Base-by-base conservation (phyloP, 345 rosid species). In the Populus tremula region DNA sequence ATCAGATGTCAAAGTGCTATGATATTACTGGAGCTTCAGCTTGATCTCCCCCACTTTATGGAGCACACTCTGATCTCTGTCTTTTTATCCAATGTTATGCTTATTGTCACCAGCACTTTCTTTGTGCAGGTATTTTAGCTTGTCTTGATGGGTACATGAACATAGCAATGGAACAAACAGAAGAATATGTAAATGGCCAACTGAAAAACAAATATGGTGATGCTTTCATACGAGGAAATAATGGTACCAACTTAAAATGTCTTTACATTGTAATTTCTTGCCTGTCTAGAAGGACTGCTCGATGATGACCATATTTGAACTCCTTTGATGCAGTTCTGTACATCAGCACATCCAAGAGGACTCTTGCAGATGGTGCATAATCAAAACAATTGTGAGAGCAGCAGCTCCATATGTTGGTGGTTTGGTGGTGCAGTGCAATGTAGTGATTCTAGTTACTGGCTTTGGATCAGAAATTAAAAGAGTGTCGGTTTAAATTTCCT, bases 161-260 rank as follows among this genome's bases (percentile, higher is more conserved):
- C 74, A 92, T 96, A 69, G 99, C 99, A 7, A 96, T 96, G 99
- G 99, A 92, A 77, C 98, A 93, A 82, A 96, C 97, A 0, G 98
- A 96, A 69, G 98, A 96, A 82, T 91, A 96, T 18, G 96, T 93
- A 3, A 93, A 96, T 65, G 98, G 99, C 6, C 98, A 96, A 85
- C 85, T 93, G 67, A 96, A 96, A 82, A 93, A 96, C 69, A 96
- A 96, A 79, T 92, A 96, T 10, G 99, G 97, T 0, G 99, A 96
- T 59, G 98, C 99, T 74, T 93, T 96, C 72, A 96, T 93, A 70
- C 96, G 98, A 61, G 99, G 98, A 76, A 96, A 96, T 79, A 96
- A 96, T 4, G 99, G 94, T 90, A 86, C 73, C 0, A 45, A 49
- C 9, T 27, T 18, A 39, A 21, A 13, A 0, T 23, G 11, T 11